Conservation (phyloP, 768 basidiomycete species). For the Amanita pallidorosea region DNA sequence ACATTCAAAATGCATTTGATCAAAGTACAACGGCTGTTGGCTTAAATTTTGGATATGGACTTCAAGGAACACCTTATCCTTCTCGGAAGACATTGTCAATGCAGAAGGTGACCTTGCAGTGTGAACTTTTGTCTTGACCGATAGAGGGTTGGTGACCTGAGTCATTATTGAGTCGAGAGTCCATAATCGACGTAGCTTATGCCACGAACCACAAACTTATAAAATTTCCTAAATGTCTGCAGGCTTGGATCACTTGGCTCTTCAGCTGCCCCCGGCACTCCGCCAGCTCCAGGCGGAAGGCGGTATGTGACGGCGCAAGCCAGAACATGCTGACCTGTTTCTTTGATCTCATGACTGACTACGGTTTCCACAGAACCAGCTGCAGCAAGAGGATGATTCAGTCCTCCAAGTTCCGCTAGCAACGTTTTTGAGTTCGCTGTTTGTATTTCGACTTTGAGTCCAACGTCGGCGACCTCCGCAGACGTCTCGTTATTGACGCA, state of each 20-base stretch:
- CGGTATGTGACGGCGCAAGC: slow-evolving; percentile 79
- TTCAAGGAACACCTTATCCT: slow-evolving; percentile 84
- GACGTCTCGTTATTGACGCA: slow-evolving; percentile 75
- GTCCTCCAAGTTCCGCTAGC: slow-evolving; percentile 54
- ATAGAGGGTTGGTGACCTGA: slow-evolving; percentile 88
- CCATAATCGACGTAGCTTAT: background rate
- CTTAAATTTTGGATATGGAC: slow-evolving; percentile 88
- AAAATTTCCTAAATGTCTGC: slow-evolving; percentile 79
- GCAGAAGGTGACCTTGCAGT: slow-evolving; percentile 64
- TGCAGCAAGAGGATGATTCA: slow-evolving; percentile 32
- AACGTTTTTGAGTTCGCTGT: slow-evolving; percentile 57
- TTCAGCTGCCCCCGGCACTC: slow-evolving; percentile 34
- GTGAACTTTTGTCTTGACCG: slow-evolving; percentile 93
- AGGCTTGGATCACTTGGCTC: slow-evolving; percentile 42
- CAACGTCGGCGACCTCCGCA: slow-evolving; percentile 49
- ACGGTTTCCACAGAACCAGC: slow-evolving; percentile 57
- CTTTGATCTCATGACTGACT: slow-evolving; percentile 86
- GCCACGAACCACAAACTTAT: slow-evolving; percentile 75
- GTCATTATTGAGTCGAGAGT: background rate
- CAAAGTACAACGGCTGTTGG: slow-evolving; percentile 64
- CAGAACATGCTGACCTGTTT: slow-evolving; percentile 84
- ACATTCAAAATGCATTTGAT: slow-evolving; percentile 71
- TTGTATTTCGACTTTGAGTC: slow-evolving; percentile 77
- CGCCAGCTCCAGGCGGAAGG: slow-evolving; percentile 48
- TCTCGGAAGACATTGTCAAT: slow-evolving; percentile 46